phyloP scores from a whole-genome alignment of 306 rosid genomes.

The Sicyos edulis region DNA sequence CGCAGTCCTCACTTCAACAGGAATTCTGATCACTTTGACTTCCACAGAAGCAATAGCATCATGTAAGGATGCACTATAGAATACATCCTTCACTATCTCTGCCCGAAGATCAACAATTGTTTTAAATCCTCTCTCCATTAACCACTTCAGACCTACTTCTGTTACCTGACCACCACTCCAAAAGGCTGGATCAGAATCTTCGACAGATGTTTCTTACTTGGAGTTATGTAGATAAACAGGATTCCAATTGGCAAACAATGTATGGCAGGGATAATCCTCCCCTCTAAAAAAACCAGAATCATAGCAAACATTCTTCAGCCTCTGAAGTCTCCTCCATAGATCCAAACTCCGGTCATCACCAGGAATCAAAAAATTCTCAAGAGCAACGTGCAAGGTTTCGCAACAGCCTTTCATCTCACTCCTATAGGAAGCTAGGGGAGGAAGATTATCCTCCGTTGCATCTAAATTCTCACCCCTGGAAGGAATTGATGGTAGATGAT shows the following conservation, averaged over 20 bases:
- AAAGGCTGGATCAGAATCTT: slow-evolving; percentile 58
- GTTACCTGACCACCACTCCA: slow-evolving; percentile 96
- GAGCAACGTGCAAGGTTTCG: slow-evolving; percentile 88
- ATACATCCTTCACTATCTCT: slow-evolving; percentile 58
- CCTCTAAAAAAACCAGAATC: slow-evolving; percentile 63
- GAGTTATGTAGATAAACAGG: slow-evolving; percentile 49
- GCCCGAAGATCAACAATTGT: slow-evolving; percentile 83
- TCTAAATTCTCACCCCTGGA: slow-evolving; percentile 31
- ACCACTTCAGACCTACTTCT: slow-evolving; percentile 85
- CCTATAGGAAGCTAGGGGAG: slow-evolving; percentile 76
- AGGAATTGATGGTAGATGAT: slow-evolving; percentile 39
- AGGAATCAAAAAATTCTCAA: slow-evolving; percentile 58
- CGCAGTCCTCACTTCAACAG: slow-evolving; percentile 67
- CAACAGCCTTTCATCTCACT: slow-evolving; percentile 91
- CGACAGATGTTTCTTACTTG: slow-evolving; percentile 36
- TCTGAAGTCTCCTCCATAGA: slow-evolving; percentile 91
- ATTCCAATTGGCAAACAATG: slow-evolving; percentile 75
- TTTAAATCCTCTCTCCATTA: slow-evolving; percentile 60
- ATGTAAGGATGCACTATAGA: slow-evolving; percentile 46
- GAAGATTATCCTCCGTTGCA: slow-evolving; percentile 50
- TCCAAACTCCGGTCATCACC: slow-evolving; percentile 54
- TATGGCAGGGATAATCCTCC: slow-evolving; percentile 67
- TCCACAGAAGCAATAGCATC: slow-evolving; percentile 60
- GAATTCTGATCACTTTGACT: slow-evolving; percentile 67
- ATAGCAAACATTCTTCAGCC: slow-evolving; percentile 80